A percentile compares a stretch with the other conserved stretches of the same genome.
Evolutionary conservation across 2,329 filamentous ascomycete species (phyloP).

Genomic region (Volutella citrinella): DNA sequence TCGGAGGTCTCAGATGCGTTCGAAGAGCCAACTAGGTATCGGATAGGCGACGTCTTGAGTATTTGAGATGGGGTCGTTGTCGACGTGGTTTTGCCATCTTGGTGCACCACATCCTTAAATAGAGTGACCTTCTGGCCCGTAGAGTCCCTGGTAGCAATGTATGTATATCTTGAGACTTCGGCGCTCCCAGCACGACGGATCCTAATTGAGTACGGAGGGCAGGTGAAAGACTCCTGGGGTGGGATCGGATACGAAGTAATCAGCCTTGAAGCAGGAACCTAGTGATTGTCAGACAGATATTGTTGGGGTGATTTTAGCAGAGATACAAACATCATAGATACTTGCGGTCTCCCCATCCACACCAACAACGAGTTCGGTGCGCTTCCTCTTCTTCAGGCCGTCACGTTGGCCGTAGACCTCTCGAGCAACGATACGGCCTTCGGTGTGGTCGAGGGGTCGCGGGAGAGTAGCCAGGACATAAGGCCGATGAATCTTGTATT

Average conservation of each 20-base stretch:
- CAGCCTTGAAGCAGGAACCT: conserved; percentile 60
- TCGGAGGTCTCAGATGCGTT: conserved; percentile 22
- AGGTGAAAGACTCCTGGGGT: conserved; percentile 62
- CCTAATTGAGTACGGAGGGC: conserved; percentile 57
- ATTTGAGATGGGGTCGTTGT: conserved; percentile 42
- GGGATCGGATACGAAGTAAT: conserved; percentile 67
- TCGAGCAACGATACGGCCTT: conserved; percentile 52
- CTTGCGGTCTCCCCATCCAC: conserved; percentile 64
- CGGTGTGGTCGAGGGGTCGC: conserved; percentile 51
- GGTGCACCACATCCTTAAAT: conserved; percentile 55
- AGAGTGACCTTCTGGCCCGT: conserved; percentile 51
- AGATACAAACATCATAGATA: conserved; percentile 58
- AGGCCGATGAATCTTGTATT: conserved; percentile 62
- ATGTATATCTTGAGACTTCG: conserved; percentile 57
- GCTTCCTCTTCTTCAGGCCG: conserved; percentile 58
- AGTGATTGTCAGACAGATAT: not conserved
- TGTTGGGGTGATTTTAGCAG: not conserved
- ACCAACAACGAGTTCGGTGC: conserved; percentile 61
- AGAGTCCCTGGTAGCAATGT: conserved; percentile 52
- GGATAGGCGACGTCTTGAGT: conserved; percentile 37
- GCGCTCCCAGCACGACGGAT: conserved; percentile 45
- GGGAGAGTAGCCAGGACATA: conserved; percentile 61
- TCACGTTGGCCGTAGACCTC: conserved; percentile 60
- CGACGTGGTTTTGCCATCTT: conserved; percentile 50
- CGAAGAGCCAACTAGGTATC: conserved; percentile 33